Percentiles rank a stretch among this genome's conserved stretches.
These are phyloP conservation scores for Rheum nobile DNA, from an alignment of 148 eudicot genomes.

Conservation along the genomic window DNA sequence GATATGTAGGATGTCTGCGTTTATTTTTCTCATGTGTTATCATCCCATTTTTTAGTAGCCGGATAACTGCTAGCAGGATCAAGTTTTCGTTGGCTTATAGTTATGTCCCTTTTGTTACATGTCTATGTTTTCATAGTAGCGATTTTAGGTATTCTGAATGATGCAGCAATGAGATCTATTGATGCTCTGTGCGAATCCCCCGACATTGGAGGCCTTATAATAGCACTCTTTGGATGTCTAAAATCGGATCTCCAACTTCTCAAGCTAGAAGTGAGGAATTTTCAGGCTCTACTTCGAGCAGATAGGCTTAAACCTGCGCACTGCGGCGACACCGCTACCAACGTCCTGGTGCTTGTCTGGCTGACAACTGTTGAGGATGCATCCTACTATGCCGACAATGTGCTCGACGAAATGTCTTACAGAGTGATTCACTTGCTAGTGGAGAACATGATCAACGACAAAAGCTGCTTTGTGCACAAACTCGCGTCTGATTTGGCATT, in stretches of 20 bases:
- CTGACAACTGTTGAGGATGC: neutral
- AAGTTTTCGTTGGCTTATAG: too few relatives aligned
- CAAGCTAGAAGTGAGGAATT: too few relatives aligned
- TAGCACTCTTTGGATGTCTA: too few relatives aligned
- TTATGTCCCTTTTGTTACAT: too few relatives aligned
- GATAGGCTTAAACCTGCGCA: neutral
- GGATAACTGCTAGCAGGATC: too few relatives aligned
- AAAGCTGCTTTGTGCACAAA: neutral
- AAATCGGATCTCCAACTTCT: too few relatives aligned
- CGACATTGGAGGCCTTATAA: too few relatives aligned
- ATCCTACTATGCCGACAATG: neutral
- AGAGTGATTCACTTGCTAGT: neutral
- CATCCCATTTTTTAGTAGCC: too few relatives aligned
- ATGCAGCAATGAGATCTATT: neutral
- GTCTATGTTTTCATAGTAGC: too few relatives aligned
- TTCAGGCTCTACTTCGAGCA: too few relatives aligned
- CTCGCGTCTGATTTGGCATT: neutral
- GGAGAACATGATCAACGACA: neutral
- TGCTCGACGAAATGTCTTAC: neutral
- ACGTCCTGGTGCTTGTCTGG: neutral
- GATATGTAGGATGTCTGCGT: too few relatives aligned
- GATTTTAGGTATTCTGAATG: neutral
- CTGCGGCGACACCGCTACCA: neutral
- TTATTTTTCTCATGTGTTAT: too few relatives aligned
- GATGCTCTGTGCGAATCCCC: neutral